Evolutionary conservation across 1,284 basidiomycete species (phyloP), one percentile per base, ranked within the genome.

Genomic region (Pyrrhoderma noxium): DNA sequence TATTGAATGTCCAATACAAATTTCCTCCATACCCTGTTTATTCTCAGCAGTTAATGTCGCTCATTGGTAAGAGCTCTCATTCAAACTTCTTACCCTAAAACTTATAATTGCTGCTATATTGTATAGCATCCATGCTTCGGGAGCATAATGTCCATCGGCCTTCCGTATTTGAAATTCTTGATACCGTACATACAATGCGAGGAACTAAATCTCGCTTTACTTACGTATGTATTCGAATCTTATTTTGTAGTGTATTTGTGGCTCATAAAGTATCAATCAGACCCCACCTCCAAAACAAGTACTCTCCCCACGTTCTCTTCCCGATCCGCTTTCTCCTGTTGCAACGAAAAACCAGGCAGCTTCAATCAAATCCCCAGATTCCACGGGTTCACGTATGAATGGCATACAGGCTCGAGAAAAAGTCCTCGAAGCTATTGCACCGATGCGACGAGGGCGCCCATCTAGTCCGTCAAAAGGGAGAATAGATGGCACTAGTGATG

Each of bases 1-100:
- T 99, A 57, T 75, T 98, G 55, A 96, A 97, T 62, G 95, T 93
- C 25, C 93, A 95, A 63, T 99, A 97, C 68, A 87, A 85, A 61
- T 91, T 92, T 55, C 93, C 93, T 3, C 81, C 89, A 34, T 95
- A 92, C 66, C 96, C 96, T 0, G 79, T 88, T 2, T 99, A 99
- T 66, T 97, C 94, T 2, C 70, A 78, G 1, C 77, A 87, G 42
- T 80, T 99, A 73, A 93, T 90, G 61, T 74, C 81, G 44, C 68
- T 99, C 40, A 97, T 99, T 57, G 85, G 91, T 92, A 61, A 54
- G 85, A 25, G 27, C 49, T 19, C 34, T 57, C 44, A 51, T 48
- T 37, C 38, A 45, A 38, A 39, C 54, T 54, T 54, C 45, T 61
- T 46, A 25, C 34, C 49, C 45, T 54, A 9, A 13, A 43, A 21